A percentile compares a stretch with the other conserved stretches of the same genome.
These are phyloP conservation scores for Tilletia walkeri DNA, from an alignment of 1,284 basidiomycete genomes.

Conservation along the genomic window DNA sequence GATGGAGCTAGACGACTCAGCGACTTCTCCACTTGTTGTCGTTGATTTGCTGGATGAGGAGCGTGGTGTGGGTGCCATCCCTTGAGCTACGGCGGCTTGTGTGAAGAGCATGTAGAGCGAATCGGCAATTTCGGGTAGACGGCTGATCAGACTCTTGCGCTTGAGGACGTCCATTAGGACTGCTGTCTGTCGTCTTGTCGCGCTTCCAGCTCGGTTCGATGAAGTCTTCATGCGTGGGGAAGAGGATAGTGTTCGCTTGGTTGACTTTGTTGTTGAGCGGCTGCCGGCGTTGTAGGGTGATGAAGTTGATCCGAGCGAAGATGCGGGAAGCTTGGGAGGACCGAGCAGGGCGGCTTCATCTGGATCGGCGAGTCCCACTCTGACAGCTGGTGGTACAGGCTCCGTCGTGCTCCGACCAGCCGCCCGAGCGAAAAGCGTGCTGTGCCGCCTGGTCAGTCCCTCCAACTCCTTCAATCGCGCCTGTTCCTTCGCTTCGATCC, in stretches of 20 bases:
- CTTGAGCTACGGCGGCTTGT: slow-evolving; percentile 19
- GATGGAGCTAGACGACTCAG: neutral
- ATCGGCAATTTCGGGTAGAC: slow-evolving; percentile 35
- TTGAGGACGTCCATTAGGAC: slow-evolving; percentile 25
- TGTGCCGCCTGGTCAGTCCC: neutral
- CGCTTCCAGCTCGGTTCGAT: neutral
- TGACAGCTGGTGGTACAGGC: neutral
- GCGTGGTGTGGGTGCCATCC: neutral
- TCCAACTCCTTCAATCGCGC: slow-evolving; percentile 11
- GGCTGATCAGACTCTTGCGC: slow-evolving; percentile 32
- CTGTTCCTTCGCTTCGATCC: slow-evolving; percentile 14
- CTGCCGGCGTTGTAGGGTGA: neutral
- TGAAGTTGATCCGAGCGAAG: neutral
- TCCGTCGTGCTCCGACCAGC: neutral
- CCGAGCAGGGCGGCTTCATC: neutral
- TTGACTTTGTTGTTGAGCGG: neutral
- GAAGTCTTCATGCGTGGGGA: neutral
- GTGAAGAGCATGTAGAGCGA: slow-evolving; percentile 28
- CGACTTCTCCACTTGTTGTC: no score
- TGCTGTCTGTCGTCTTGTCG: neutral
- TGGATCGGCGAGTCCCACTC: neutral
- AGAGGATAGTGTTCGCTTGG: neutral
- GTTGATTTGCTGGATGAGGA: no score
- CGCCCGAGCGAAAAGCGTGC: neutral
- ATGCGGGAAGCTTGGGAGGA: neutral